Evolutionary conservation across 345 rosid species (phyloP).

Genomic region (Hevea brasiliensis): DNA sequence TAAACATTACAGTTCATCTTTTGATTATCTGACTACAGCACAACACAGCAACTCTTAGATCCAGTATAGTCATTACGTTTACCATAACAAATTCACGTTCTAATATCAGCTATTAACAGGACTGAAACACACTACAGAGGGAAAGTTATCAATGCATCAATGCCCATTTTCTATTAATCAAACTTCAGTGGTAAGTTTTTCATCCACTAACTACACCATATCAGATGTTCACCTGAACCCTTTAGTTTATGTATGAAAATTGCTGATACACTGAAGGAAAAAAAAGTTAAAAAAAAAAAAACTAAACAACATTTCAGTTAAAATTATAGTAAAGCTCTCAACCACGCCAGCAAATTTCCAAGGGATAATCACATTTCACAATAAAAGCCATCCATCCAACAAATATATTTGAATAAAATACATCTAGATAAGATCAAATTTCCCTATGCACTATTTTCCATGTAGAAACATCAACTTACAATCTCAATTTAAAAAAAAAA

Average conservation of each 20-base stretch:
- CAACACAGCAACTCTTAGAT: too few relatives aligned
- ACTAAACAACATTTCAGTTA: too few relatives aligned
- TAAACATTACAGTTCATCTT: too few relatives aligned
- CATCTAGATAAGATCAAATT: not conserved
- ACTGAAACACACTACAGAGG: not conserved
- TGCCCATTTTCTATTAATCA: not conserved
- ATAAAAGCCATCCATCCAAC: not conserved
- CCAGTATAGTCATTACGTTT: not conserved
- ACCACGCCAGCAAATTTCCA: not conserved
- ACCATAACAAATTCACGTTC: not conserved
- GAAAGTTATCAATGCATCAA: not conserved
- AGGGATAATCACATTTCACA: not conserved
- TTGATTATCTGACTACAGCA: not conserved
- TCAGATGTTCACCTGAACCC: not conserved
- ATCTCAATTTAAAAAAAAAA: not conserved
- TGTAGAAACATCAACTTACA: not conserved
- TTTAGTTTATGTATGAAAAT: not conserved
- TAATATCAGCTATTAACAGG: not conserved
- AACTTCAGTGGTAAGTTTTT: not conserved
- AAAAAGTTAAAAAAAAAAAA: too few relatives aligned
- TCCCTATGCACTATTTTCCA: not conserved
- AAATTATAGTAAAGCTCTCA: slow-evolving; percentile 4
- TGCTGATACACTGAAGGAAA: not conserved
- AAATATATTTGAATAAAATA: not conserved
- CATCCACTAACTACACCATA: not conserved